Evolutionary conservation across 306 rosid species (phyloP).

Genomic region (Citrullus colocynthis): DNA sequence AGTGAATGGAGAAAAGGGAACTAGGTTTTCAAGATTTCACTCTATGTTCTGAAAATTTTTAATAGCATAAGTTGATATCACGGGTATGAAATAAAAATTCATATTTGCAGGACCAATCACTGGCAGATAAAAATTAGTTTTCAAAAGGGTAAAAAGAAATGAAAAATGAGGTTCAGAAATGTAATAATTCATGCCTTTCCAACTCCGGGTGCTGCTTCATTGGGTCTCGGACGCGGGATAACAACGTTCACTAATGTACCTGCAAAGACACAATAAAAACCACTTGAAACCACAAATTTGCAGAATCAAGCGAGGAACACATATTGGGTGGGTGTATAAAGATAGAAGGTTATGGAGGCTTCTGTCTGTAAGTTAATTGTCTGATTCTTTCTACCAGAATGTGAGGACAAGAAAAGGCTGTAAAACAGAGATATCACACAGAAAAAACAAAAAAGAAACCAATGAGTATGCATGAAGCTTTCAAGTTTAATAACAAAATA

Average conservation of each 20-base stretch:
- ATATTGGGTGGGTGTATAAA: constrained; percentile 16
- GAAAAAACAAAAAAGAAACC: constrained; percentile 17
- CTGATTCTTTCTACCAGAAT: constrained; percentile 69
- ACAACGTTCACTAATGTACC: constrained; percentile 66
- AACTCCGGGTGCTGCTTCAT: constrained; percentile 59
- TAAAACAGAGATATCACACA: constrained; percentile 52
- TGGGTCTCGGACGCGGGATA: constrained; percentile 72
- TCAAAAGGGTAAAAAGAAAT: too few relatives aligned
- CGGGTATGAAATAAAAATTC: background rate
- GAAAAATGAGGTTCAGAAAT: background rate
- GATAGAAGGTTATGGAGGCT: constrained; percentile 54
- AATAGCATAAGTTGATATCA: background rate
- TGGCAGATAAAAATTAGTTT: background rate
- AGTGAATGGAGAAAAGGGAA: background rate
- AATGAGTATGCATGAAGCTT: constrained; percentile 21
- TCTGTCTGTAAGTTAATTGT: constrained; percentile 65
- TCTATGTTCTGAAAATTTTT: background rate
- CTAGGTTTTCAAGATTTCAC: background rate
- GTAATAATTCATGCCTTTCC: constrained; percentile 48
- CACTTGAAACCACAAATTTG: constrained; percentile 12
- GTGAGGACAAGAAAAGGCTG: constrained; percentile 61
- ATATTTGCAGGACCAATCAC: background rate
- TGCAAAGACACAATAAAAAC: constrained; percentile 22
- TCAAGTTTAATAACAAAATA: background rate
- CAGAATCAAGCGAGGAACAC: constrained; percentile 10